Percentiles rank a stretch among this genome's conserved stretches.
phyloP scores from a whole-genome alignment of 2,329 filamentous ascomycete species.

The Paraphaeosphaeria sporulosa region DNA sequence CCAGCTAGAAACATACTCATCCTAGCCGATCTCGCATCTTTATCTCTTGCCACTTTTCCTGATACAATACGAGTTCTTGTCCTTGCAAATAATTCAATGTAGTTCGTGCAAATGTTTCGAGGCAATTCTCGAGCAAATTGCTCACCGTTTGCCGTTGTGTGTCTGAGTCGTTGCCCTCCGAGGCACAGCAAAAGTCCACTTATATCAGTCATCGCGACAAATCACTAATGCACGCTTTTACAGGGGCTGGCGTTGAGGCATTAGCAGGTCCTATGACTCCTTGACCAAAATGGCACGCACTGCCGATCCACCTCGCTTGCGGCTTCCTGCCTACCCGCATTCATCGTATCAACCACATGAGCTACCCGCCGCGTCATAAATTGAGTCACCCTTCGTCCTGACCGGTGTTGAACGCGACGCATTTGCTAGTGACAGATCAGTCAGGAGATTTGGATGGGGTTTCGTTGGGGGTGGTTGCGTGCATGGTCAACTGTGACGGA shows the following conservation, averaged over 20 bases:
- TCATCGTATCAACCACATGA: neutral
- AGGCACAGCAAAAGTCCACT: neutral
- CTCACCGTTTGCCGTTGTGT: no score
- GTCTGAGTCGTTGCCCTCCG: neutral
- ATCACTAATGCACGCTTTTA: no score
- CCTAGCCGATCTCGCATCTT: neutral
- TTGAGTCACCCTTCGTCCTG: neutral
- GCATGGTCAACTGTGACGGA: neutral
- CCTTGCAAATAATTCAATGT: neutral
- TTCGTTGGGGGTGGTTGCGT: neutral
- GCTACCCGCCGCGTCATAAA: neutral
- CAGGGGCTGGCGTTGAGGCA: neutral
- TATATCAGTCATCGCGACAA: no score
- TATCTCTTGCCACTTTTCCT: neutral
- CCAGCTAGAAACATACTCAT: slow-evolving; percentile 1
- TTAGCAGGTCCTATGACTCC: neutral
- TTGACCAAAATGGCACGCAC: neutral
- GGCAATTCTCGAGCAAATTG: neutral
- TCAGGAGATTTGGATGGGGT: neutral
- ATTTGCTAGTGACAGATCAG: neutral
- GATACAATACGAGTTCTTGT: neutral
- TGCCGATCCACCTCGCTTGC: slow-evolving; percentile 1
- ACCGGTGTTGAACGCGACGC: neutral
- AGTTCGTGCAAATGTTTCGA: neutral
- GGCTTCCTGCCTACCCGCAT: neutral